Base-by-base conservation (phyloP, 345 rosid species). In the Durio zibethinus region DNA sequence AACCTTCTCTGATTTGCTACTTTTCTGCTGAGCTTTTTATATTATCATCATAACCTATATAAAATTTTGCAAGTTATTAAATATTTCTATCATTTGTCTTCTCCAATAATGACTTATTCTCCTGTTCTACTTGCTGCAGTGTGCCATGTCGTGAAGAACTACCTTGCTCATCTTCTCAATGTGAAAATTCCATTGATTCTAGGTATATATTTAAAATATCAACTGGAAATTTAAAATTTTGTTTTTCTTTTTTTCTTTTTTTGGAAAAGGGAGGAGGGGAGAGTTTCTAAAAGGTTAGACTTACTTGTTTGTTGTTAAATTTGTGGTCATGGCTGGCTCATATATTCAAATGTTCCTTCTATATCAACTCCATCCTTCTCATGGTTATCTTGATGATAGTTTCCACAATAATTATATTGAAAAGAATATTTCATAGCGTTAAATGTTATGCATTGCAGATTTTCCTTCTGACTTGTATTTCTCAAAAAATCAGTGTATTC, bases 111-210 rank as follows among this genome's bases (percentile, higher is more conserved):
- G 35, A 63, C 62, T 50, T 21, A 9, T 36, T 76, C 64, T 31
- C 48, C 2, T 52, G 27, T 74, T 77, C 52, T 38, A 60, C 52
- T 76, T 83, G 16, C 64, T 85, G 87, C 90, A 94, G 98, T 87
- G 21, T 83, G 86, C 71, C 97, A 93, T 87, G 87, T 94, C 78
- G 97, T 87, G 85, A 94, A 94, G 95, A 93, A 94, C 84, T 94
- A 88, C 87, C 83, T 93, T 70, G 94, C 98, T 64, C 89, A 85
- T 77, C 83, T 85, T 77, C 83, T 94, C 48, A 86, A 88, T 74
- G 82, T 68, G 57, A 93, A 93, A 86, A 89, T 94, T 83, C 97
- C 98, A 56, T 79, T 94, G 85, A 90, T 94, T 72, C 87, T 94
- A 83, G 97, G 98, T 94, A 87, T 40, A 57, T 64, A 63, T 48